These are phyloP conservation scores for Artomyces pyxidatus DNA, from an alignment of 768 basidiomycete species.

Conservation along the genomic window DNA sequence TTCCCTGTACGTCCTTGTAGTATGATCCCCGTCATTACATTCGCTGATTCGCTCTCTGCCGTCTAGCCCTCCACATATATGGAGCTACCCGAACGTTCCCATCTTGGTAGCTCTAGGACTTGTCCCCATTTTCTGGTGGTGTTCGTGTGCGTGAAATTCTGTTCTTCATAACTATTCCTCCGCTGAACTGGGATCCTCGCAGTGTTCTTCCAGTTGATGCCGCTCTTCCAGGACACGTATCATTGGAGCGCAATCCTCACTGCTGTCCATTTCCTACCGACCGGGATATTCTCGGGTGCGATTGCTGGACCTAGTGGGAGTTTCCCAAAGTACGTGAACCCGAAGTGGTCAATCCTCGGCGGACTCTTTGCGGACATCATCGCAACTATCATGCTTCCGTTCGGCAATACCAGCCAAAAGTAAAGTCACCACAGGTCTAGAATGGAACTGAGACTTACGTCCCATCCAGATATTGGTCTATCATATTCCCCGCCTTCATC, in stretches of 20 bases:
- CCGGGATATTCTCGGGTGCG: background rate
- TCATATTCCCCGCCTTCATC: constrained; percentile 35
- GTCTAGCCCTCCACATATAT: constrained; percentile 26
- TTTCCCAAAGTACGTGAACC: background rate
- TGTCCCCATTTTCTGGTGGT: constrained; percentile 33
- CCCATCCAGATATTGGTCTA: constrained; percentile 32
- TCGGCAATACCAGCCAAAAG: background rate
- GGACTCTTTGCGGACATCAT: background rate
- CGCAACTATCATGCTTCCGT: background rate
- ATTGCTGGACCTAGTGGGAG: background rate
- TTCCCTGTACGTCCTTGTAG: constrained; percentile 19
- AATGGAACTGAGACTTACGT: no score
- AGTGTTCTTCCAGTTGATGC: background rate
- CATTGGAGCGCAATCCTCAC: background rate
- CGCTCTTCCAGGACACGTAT: background rate
- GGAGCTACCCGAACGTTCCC: constrained; percentile 31
- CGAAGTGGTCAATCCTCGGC: background rate
- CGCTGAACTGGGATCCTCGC: background rate
- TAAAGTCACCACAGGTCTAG: no score
- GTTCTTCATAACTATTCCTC: no score
- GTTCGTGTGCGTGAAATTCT: background rate
- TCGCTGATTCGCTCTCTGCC: background rate
- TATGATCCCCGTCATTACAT: background rate
- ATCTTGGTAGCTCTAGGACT: constrained; percentile 29
- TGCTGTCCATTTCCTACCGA: background rate